These are phyloP conservation scores for Phialophora chinensis DNA, from an alignment of 2,329 filamentous ascomycete species.

Conservation along the genomic window DNA sequence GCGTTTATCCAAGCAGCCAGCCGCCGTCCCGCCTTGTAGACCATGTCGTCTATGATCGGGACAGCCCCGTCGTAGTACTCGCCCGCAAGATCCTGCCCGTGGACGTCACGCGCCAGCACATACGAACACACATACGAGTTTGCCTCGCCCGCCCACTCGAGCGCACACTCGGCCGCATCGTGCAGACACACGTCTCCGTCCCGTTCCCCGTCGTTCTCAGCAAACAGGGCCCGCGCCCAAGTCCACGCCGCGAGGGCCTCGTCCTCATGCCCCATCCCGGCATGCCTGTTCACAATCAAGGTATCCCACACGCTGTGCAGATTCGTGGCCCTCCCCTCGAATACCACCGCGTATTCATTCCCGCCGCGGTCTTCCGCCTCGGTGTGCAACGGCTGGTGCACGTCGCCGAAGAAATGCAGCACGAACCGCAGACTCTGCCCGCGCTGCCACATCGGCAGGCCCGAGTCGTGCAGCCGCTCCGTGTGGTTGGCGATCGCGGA, in stretches of 20 bases:
- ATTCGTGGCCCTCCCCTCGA: conserved; percentile 64
- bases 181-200: conserved; percentile 31
- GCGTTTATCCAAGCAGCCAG: conserved; percentile 38
- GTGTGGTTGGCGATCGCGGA: conserved; percentile 60
- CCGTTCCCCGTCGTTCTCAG: neutral
- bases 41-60: conserved; percentile 35
- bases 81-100: conserved; percentile 50
- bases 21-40: conserved; percentile 37
- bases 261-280: conserved; percentile 19
- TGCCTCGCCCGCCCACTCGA: conserved; percentile 63
- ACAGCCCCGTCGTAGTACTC: conserved; percentile 40
- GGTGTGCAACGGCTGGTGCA: conserved; percentile 72
- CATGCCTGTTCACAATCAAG: conserved; percentile 37
- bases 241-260: conserved; percentile 29
- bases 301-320: conserved; percentile 77
- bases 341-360: conserved; percentile 70
- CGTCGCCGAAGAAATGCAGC: conserved; percentile 69
- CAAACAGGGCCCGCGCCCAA: conserved; percentile 64
- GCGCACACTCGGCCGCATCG: conserved; percentile 47
- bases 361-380: conserved; percentile 68
- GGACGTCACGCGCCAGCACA: conserved; percentile 68
- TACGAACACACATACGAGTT: conserved; percentile 68
- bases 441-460: conserved; percentile 40
- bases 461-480: conserved; percentile 48
- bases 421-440: conserved; percentile 56